Conservation (phyloP, 495 filamentous ascomycete species). For the Jackrogersella multiformis region DNA sequence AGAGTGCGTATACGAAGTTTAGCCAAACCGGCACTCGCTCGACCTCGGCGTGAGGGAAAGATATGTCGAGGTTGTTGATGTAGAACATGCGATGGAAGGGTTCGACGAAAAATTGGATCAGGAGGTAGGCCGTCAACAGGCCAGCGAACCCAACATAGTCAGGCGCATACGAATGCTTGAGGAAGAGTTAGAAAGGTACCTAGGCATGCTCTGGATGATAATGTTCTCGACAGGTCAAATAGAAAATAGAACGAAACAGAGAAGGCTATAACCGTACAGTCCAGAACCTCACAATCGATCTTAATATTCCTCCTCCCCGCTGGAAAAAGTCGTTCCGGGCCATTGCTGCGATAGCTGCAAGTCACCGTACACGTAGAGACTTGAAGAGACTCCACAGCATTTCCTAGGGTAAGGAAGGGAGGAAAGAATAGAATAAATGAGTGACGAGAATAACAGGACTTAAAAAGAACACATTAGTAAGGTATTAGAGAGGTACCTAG, state of each 20-base stretch:
- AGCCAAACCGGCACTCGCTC: slow-evolving; percentile 85
- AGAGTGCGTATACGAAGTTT: slow-evolving; percentile 79
- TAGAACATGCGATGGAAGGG: slow-evolving; percentile 91
- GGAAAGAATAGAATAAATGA: background rate
- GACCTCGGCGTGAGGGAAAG: slow-evolving; percentile 83
- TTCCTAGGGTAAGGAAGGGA: slow-evolving; percentile 4
- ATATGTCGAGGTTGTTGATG: slow-evolving; percentile 82
- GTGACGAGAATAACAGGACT: background rate
- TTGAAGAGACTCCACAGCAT: slow-evolving; percentile 49
- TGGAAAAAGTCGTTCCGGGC: slow-evolving; percentile 42
- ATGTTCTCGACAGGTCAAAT: background rate
- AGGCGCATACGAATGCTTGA: slow-evolving; percentile 79
- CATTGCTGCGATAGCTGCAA: slow-evolving; percentile 50
- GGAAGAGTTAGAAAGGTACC: slow-evolving; percentile 12
- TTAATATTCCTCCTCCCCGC: slow-evolving; percentile 44
- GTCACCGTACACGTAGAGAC: slow-evolving; percentile 56
- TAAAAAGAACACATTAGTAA: background rate
- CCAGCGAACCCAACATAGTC: slow-evolving; percentile 85
- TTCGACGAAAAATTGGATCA: slow-evolving; percentile 74
- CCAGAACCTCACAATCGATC: slow-evolving; percentile 62
- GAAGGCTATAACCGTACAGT: slow-evolving; percentile 41
- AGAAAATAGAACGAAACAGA: background rate
- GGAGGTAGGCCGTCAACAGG: slow-evolving; percentile 70
- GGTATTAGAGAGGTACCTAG: background rate
- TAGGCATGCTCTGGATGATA: background rate